Evolutionary conservation across 371 early-diverging fungal genomes (phyloP).

Genomic region (Haplosporangium sp.): DNA sequence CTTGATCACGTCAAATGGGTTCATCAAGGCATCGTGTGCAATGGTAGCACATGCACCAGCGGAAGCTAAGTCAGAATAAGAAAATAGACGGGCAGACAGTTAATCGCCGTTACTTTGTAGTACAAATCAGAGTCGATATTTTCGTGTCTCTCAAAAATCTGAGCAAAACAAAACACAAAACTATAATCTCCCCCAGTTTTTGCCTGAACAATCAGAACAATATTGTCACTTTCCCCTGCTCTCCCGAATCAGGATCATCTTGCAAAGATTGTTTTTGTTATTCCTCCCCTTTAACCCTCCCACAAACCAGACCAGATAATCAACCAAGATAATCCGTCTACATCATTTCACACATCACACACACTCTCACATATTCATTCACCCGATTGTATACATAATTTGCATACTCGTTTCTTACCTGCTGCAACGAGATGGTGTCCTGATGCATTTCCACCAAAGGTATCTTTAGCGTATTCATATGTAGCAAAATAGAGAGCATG

Average conservation of each 20-base stretch:
- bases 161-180: not conserved
- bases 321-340: not conserved
- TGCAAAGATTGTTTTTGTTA: not conserved
- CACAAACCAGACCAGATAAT: not conserved
- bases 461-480: slow-evolving; percentile 90
- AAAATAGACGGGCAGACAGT: not conserved
- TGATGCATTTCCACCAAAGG: slow-evolving; percentile 67
- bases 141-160: not conserved
- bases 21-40: slow-evolving; percentile 92
- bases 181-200: not conserved
- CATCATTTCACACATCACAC: not conserved
- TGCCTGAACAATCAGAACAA: not conserved
- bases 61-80: slow-evolving; percentile 60
- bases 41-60: slow-evolving; percentile 95
- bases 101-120: not conserved
- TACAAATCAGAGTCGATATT: not conserved
- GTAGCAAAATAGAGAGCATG: slow-evolving; percentile 97
- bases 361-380: not conserved
- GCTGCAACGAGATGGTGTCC: slow-evolving; percentile 75
- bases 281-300: not conserved
- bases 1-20: slow-evolving; percentile 96
- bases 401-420: slow-evolving; percentile 55
- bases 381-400: not conserved
- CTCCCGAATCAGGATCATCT: not conserved
- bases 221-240: not conserved